These are phyloP conservation scores for Phanerochaete sordida DNA, from an alignment of 768 basidiomycete species.

Conservation along the genomic window DNA sequence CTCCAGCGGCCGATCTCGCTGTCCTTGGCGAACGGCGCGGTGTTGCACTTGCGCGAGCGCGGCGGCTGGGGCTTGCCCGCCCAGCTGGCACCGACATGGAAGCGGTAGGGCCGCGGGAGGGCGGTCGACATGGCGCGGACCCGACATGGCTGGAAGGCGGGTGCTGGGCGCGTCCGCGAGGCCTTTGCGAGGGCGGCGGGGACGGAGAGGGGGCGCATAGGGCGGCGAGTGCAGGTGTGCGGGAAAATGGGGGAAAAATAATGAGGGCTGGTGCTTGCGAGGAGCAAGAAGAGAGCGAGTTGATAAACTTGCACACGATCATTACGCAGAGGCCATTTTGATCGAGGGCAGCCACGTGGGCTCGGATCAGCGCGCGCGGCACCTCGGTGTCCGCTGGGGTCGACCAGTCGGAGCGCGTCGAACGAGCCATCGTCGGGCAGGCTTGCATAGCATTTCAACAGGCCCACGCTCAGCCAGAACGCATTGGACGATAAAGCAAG, in stretches of 20 bases:
- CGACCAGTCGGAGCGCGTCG: neutral
- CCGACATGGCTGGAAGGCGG: neutral
- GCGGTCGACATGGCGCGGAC: constrained; percentile 17
- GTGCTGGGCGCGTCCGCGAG: neutral
- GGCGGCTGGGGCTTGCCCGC: constrained; percentile 59
- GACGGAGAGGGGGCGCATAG: neutral
- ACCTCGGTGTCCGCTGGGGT: neutral
- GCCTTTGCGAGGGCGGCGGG: neutral
- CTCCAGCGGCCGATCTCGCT: constrained; percentile 67
- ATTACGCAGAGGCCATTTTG: neutral
- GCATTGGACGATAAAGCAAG: neutral
- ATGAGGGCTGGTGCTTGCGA: neutral
- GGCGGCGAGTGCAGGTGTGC: neutral
- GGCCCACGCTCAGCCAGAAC: neutral
- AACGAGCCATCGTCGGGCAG: neutral
- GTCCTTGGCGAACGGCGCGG: constrained; percentile 52
- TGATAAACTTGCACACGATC: constrained; percentile 1
- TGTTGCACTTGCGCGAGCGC: constrained; percentile 28
- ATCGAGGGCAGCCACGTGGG: constrained; percentile 1
- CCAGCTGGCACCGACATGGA: constrained; percentile 79
- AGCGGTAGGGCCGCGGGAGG: constrained; percentile 53
- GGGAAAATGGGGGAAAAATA: neutral
- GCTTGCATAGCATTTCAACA: neutral
- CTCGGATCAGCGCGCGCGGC: neutral
- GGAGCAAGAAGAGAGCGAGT: neutral